phyloP scores from a whole-genome alignment of 148 eudicot species.

The Amaranthus hypochondriacus region DNA sequence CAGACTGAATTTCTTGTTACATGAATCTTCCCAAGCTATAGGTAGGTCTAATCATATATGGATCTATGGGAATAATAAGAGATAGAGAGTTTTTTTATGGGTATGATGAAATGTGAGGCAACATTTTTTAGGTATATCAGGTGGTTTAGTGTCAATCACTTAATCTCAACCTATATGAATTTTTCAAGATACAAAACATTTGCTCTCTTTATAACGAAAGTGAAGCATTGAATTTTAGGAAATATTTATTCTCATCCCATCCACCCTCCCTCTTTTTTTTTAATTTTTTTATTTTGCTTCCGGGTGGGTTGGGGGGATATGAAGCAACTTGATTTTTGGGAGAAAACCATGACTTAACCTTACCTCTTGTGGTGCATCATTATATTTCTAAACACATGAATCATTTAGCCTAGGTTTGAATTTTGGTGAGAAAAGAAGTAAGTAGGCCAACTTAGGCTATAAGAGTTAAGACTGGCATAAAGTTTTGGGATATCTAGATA shows the following conservation, averaged over 20 bases:
- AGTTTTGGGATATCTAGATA: no score
- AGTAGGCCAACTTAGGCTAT: neutral
- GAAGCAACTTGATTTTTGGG: neutral
- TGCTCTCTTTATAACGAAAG: no score
- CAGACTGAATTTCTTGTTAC: neutral
- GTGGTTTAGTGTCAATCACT: neutral
- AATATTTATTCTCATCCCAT: no score
- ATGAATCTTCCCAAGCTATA: neutral
- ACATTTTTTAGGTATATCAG: no score
- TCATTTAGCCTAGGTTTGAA: neutral
- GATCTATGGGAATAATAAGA: neutral
- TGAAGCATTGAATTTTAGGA: no score
- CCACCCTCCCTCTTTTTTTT: no score
- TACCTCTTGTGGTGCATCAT: neutral
- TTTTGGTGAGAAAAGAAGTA: neutral
- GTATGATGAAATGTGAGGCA: neutral
- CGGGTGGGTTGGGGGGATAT: neutral
- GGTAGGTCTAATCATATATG: neutral
- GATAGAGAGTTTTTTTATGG: neutral
- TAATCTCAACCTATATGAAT: neutral
- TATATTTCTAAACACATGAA: neutral
- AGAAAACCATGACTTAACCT: neutral
- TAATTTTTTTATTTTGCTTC: no score
- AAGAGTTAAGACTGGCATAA: no score
- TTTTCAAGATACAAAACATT: neutral